These are phyloP conservation scores for Dendryphion nanum DNA, from an alignment of 2,329 filamentous ascomycete genomes.

Conservation along the genomic window DNA sequence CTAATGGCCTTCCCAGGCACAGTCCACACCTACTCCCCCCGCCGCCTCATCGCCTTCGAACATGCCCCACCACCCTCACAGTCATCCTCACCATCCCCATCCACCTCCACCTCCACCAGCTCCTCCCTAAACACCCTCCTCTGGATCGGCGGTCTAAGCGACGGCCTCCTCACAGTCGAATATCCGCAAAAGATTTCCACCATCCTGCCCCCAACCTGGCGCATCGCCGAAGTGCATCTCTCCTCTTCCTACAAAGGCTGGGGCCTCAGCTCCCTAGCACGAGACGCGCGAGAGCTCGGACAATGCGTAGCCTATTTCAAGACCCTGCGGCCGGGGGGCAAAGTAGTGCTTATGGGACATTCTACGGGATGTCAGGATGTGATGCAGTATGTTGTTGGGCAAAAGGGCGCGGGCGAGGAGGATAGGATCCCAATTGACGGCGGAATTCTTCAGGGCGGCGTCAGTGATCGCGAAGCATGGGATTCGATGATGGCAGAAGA, in stretches of 20 bases:
- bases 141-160: conserved; percentile 69
- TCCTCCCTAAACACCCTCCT: conserved; percentile 57
- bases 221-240: conserved; percentile 51
- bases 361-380: conserved; percentile 68
- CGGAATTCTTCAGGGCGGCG: conserved; percentile 75
- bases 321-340: conserved; percentile 41
- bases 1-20: conserved; percentile 39
- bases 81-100: conserved; percentile 14
- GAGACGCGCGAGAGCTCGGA: conserved; percentile 55
- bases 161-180: conserved; percentile 65
- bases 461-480: conserved; percentile 70
- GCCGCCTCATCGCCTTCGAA: conserved; percentile 46
- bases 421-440: no score
- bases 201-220: conserved; percentile 52
- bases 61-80: conserved; percentile 29
- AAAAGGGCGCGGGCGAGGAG: no score
- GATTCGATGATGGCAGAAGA: conserved; percentile 33
- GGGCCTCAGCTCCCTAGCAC: conserved; percentile 52
- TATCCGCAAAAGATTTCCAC: conserved; percentile 55
- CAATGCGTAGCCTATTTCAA: conserved; percentile 53
- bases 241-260: conserved; percentile 56
- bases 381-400: conserved; percentile 58
- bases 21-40: conserved; percentile 43
- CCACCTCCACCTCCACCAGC: conserved; percentile 39
- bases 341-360: conserved; percentile 68